Base-by-base conservation (phyloP, 371 early-diverging fungal genomes). In the Syncephalastrum racemosum region DNA sequence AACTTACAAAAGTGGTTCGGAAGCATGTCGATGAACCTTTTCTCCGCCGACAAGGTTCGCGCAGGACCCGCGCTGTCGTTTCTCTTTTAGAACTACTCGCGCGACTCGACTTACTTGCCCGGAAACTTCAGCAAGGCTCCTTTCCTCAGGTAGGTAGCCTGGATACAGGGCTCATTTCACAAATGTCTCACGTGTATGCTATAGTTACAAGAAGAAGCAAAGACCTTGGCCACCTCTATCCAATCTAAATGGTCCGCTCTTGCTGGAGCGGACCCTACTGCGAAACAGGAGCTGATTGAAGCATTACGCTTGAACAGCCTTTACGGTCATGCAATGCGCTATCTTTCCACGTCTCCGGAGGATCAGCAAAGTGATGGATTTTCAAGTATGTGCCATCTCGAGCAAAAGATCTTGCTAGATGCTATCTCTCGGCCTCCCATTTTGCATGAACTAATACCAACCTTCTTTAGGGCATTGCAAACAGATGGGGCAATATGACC, bases 401-500 rank as follows among this genome's bases (percentile, higher is more conserved):
- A 49, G 36, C 36, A 5, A 31, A 8, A 31, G 36, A 31, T 31
- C 6, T 31, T 8, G 10, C 6, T 8, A 31, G 12, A 13, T 25
- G 16, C 16, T 40, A 39, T 18, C 31, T 41, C 19, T 39, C 4
- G 42, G 15, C 20, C 7, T 12, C 25, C 12, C 15, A n/a, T 12
- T 23, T 36, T 16, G 15, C 13, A 20, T 40, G 53, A 16, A 42
- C 16, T 22, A 7, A 15, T 8, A 31, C 40, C 18, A 19, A 36
- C 40, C 22, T 39, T 18, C 27, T 27, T 51, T 59, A 64, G 64
- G 56, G 36, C 64, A 64, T 36, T 64, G 56, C 24, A 52, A 56
- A 39, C 50, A 56, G 24, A 41, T 53, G 47, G 57, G 53, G 24
- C 24, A 46, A 16, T 50, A 68, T 22, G 79, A 83, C 58, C 84